Base-by-base conservation (phyloP, 2,329 filamentous ascomycete species). In the Ophiostoma quercus region DNA sequence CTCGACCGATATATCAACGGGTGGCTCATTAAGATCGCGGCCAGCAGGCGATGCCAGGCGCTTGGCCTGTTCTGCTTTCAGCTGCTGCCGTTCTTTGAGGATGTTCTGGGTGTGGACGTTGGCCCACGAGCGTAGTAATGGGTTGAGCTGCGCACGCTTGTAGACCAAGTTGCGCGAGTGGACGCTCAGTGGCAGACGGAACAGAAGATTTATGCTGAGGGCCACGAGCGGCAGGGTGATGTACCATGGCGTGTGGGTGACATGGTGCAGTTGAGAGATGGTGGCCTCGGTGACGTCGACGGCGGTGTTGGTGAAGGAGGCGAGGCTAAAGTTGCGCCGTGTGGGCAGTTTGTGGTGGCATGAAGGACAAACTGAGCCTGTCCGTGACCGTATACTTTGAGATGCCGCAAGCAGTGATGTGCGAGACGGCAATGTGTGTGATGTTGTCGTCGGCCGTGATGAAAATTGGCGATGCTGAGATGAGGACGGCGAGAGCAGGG, bases 221-320 rank as follows among this genome's bases (percentile, higher is more conserved):
- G 84, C 83, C 16, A 84, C 77, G n/a, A 84, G 77, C 4, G 85
- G 84, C 66, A 88, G 84, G 37, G 81, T 79, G 41, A 86, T 73
- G 73, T 79, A 86, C 85, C 85, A 88, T 1, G 85, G 84, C 1
- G 83, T 75, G 51, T 81, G 80, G 32, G 79, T 78, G 66, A 74
- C 57, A 32, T 71, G 70, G 74, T 88, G 85, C 11, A 83, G 68
- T 65, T 77, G 77, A 47, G 80, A 75, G 67, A 87, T 79, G 71
- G 79, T 74, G 68, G 81, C 76, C 41, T 84, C 80, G 3, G 83
- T 78, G 67, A 76, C 73, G 34, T 80, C 74, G 68, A 84, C 75
- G 54, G 78, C 71, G 4, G 74, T 57, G 9, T 74, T 76, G 25
- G 79, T 39, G 6, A 74, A 22, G 8, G 71, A 25, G 14, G 71